Conservation (phyloP, 2,329 filamentous ascomycete species). For the Alternaria triticina region DNA sequence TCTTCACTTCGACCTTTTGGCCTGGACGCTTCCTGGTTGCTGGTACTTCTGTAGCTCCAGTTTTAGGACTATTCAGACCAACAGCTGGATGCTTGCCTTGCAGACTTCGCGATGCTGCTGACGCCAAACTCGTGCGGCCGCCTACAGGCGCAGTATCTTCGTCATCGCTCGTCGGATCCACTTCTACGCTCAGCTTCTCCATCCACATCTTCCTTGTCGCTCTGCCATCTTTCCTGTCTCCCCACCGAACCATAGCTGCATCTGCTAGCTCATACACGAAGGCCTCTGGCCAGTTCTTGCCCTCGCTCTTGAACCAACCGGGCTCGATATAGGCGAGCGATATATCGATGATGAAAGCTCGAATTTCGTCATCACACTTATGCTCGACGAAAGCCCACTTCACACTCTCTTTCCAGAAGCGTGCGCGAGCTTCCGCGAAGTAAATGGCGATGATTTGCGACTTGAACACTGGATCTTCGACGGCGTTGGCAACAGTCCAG, state of each 20-base stretch:
- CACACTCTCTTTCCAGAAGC: neutral
- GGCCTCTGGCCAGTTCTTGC: neutral
- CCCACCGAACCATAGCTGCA: neutral
- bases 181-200: neutral
- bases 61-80: neutral
- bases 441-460: neutral
- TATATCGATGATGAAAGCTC: neutral
- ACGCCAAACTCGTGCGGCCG: neutral
- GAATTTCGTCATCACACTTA: neutral
- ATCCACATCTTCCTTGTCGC: neutral
- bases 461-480: neutral
- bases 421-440: neutral
- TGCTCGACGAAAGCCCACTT: constrained; percentile 1
- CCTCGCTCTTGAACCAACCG: neutral
- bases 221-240: neutral
- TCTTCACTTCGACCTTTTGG: neutral
- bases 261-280: neutral
- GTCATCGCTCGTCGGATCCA: neutral
- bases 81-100: neutral
- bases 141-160: neutral
- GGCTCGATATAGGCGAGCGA: neutral
- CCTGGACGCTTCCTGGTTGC: neutral
- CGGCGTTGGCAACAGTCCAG: neutral
- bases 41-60: neutral
- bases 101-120: neutral